A percentile compares a stretch with the other conserved stretches of the same genome.
These are phyloP conservation scores for Trypanosoma melophagium DNA, from an alignment of 208 protist genomes.

Conservation along the genomic window DNA sequence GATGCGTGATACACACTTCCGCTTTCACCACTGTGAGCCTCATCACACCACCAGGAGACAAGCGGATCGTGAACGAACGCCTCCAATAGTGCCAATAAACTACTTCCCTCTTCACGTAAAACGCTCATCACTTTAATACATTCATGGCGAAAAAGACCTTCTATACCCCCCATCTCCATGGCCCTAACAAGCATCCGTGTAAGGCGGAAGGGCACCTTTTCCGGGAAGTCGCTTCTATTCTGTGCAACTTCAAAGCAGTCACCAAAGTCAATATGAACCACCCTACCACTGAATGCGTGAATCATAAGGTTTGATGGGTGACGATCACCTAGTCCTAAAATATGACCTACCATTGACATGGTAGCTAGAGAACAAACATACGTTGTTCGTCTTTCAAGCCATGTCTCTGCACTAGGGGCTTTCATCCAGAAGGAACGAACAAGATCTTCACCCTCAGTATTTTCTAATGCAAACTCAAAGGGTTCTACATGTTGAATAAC, in stretches of 20 bases:
- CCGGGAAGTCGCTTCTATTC: constrained; percentile 96
- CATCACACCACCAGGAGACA: constrained; percentile 97
- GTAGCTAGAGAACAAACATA: constrained; percentile 99
- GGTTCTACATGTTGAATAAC: constrained; percentile 99
- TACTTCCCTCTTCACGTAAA: constrained; percentile 97
- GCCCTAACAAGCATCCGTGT: constrained; percentile 99
- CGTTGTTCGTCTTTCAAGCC: constrained; percentile 97
- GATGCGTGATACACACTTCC: constrained; percentile 3
- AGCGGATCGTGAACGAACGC: constrained; percentile 99
- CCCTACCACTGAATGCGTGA: constrained; percentile 96
- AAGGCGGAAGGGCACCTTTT: constrained; percentile 99
- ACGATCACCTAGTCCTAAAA: constrained; percentile 99
- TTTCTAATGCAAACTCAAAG: constrained; percentile 96
- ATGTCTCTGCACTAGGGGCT: constrained; percentile 95
- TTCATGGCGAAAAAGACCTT: constrained; percentile 98
- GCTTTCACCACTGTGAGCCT: constrained; percentile 36
- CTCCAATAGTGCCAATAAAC: constrained; percentile 98
- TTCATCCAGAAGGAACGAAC: constrained; percentile 98
- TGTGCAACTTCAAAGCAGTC: constrained; percentile 99
- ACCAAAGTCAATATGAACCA: constrained; percentile 99
- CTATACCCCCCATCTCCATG: constrained; percentile 99
- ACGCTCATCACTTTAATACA: constrained; percentile 98
- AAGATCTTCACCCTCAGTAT: constrained; percentile 95
- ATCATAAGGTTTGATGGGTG: constrained; percentile 99
- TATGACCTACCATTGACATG: constrained; percentile 99